Evolutionary conservation across 805 yeast genomes (phyloP), one percentile per base, ranked within the genome.

Genomic region (Lipomyces orientalis): DNA sequence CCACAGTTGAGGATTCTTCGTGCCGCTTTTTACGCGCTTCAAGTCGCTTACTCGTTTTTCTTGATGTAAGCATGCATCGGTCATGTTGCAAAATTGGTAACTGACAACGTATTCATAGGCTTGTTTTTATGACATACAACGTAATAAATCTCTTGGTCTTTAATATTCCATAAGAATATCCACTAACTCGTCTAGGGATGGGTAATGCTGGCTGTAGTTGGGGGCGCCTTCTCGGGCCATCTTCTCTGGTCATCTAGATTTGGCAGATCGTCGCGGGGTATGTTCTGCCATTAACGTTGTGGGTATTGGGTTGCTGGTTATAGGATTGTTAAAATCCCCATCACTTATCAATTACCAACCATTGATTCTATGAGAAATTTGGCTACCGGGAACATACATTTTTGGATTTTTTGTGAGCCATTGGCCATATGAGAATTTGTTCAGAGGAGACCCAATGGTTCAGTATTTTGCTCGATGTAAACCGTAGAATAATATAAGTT

Each of bases 101-200:
- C 49, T 43, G 49, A 43, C 49, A 43, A 9, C 6, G 33, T 29
- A 7, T 22, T n/a, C 73, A 25, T 29, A 90, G 91, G 97, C 83
- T 90, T 72, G 85, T 91, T 0, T 91, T 90, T 73, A 91, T 91
- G 97, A 90, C 94, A 5, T 91, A 89, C 77, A 90, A 90, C 75
- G 82, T 75, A 61, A 51, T 75, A 61, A 51, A 25, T 77, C 55
- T 25, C n/a, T 8, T 31, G 56, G 22, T 56, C 22, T n/a, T n/a
- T 14, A 52, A n/a, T 22, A 22, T n/a, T 19, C 9, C 49, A 43
- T n/a, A 22, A n/a, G 49, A 19, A n/a, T 4, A 22, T 37, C 14
- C 14, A 37, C 31, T 22, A 34, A 16, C 22, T 34, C 37, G 16
- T 19, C 12, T 33, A 75, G 77, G 91, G 94, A 12, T 91, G 93